A percentile compares a stretch with the other conserved stretches of the same genome.
Evolutionary conservation across 1,284 basidiomycete species (phyloP).

Genomic region (Phellopilus nigrolimitatus): DNA sequence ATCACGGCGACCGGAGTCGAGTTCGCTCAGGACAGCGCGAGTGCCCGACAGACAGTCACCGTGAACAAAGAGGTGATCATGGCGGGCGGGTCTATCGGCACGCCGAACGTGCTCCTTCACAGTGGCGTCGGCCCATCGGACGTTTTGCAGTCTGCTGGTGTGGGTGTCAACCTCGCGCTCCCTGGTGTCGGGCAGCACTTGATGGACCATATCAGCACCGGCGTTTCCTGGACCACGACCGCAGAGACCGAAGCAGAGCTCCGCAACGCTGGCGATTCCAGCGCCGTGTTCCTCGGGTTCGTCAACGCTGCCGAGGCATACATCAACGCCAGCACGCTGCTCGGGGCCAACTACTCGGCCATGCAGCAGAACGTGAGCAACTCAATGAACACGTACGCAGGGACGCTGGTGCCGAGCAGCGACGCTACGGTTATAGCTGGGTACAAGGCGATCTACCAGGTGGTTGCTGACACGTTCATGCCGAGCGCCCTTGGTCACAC

Average conservation of each 20-base stretch:
- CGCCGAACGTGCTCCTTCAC: slow-evolving; percentile 61
- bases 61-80: slow-evolving; percentile 36
- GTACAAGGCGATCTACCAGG: slow-evolving; percentile 58
- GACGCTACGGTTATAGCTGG: slow-evolving; percentile 50
- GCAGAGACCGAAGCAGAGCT: slow-evolving; percentile 43
- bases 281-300: slow-evolving; percentile 47
- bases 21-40: slow-evolving; percentile 40
- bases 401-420: slow-evolving; percentile 42
- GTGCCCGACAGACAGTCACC: slow-evolving; percentile 36
- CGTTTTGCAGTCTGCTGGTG: slow-evolving; percentile 47
- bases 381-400: slow-evolving; percentile 32
- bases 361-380: slow-evolving; percentile 31
- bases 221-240: slow-evolving; percentile 44
- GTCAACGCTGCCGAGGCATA: slow-evolving; percentile 68
- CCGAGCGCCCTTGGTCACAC: slow-evolving; percentile 45
- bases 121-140: slow-evolving; percentile 68
- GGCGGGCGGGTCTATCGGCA: slow-evolving; percentile 48
- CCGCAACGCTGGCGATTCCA: slow-evolving; percentile 30
- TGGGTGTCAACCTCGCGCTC: slow-evolving; percentile 44
- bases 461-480: slow-evolving; percentile 42
- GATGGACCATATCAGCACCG: slow-evolving; percentile 61
- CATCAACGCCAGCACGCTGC: slow-evolving; percentile 49
- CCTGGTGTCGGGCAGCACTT: slow-evolving; percentile 76
- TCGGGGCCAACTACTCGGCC: slow-evolving; percentile 35
- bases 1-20: slow-evolving; percentile 52